Conservation (phyloP, 1,139 yeast species). For the Diutina neorugosa region DNA sequence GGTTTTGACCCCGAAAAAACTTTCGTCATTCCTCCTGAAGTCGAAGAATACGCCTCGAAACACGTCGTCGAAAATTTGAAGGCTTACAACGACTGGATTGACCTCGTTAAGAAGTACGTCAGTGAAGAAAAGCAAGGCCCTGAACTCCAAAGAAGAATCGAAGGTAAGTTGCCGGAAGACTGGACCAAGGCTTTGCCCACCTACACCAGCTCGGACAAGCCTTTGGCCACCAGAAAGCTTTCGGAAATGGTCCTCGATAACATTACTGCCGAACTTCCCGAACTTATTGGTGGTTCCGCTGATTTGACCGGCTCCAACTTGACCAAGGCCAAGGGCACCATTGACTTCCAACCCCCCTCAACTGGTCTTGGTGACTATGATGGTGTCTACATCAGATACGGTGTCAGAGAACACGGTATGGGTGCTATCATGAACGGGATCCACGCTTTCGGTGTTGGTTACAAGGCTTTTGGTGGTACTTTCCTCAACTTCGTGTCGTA, state of each 20-base stretch:
- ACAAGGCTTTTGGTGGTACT: constrained; percentile 93
- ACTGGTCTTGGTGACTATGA: constrained; percentile 74
- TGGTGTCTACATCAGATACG: constrained; percentile 95
- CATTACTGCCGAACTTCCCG: constrained; percentile 63
- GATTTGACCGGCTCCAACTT: constrained; percentile 96
- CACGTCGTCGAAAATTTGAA: constrained; percentile 46
- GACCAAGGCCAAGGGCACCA: constrained; percentile 78
- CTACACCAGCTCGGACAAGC: constrained; percentile 66
- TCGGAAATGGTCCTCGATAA: constrained; percentile 71
- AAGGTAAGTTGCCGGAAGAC: constrained; percentile 68
- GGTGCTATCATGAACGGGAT: constrained; percentile 99
- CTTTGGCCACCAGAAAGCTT: constrained; percentile 92
- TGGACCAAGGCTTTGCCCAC: constrained; percentile 76
- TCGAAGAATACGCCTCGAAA: constrained; percentile 54
- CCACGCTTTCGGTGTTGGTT: constrained; percentile 88
- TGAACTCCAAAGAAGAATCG: constrained; percentile 73
- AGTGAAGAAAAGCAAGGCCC: constrained; percentile 63
- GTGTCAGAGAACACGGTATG: constrained; percentile 99
- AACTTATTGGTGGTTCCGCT: constrained; percentile 95
- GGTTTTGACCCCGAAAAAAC: constrained; percentile 85
- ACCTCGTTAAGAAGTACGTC: constrained; percentile 47
- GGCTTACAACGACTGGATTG: constrained; percentile 66
- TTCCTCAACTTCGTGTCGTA: constrained; percentile 97
- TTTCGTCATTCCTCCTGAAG: constrained; percentile 77
- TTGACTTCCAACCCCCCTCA: constrained; percentile 88